Evolutionary conservation across 129 eudicot species (phyloP), one percentile per base, ranked within the genome.

Genomic region (Arctium minus): DNA sequence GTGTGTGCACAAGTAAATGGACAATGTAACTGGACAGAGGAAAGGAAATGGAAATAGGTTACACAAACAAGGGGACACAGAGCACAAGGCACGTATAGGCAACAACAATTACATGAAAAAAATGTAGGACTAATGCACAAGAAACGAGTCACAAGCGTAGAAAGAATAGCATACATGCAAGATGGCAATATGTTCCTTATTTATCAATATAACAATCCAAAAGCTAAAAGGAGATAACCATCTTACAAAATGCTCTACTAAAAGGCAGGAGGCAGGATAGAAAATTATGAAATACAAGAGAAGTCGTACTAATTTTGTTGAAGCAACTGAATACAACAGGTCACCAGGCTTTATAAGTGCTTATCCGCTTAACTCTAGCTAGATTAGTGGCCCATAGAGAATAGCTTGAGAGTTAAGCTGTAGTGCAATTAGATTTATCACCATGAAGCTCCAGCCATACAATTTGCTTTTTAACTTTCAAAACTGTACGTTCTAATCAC

Each of bases 401-500:
- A 60, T 60, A 60, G 65, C 29, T 56, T 17, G 67, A 17, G 27
- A n/a, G 9, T 60, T 60, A n/a, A 60, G 68, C 30, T 60, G 29
- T 60, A 60, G 33, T 15, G 13, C 31, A 53, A 37, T 39, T 4
- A 18, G 22, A 32, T 31, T 56, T 11, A 31, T 76, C 44, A 77
- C 35, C 80, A 60, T 60, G 80, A 77, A 56, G 42, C 15, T 53
- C 48, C 68, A 75, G 42, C 62, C 72, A 77, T 8, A 77, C 13
- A 31, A 32, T 75, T 46, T 44, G 17, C 37, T 62, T 77, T 62
- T 77, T 17, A 32, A 62, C 8, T 12, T 56, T 29, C 13, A 69
- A 79, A 32, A 78, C 7, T 3, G 37, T 12, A 79, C 12, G 5
- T 74, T 33, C 15, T 33, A 31, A 37, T 87, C 88, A 90, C 31